Conservation (phyloP, 345 rosid species). For the Citrus reticulata region DNA sequence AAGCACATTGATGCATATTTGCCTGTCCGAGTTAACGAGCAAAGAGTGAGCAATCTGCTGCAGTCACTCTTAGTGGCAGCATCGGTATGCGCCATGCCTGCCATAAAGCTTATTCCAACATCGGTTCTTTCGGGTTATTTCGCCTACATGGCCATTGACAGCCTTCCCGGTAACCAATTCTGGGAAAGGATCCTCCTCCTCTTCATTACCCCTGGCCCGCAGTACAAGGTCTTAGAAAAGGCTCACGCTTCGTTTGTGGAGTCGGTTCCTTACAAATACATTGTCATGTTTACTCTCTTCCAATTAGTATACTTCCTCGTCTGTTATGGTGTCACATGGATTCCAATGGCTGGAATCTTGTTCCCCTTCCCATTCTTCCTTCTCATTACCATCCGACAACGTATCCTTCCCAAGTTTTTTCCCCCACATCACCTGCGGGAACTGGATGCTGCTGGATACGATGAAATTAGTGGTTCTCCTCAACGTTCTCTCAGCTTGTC, state of each 20-base stretch:
- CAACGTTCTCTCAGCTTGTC: conserved; percentile 34
- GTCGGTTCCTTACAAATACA: conserved; percentile 57
- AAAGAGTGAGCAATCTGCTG: conserved; percentile 69
- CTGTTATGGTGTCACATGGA: conserved; percentile 80
- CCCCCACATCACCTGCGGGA: conserved; percentile 39
- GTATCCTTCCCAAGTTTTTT: conserved; percentile 64
- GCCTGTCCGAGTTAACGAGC: conserved; percentile 85
- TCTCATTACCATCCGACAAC: conserved; percentile 65
- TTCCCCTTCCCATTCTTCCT: conserved; percentile 85
- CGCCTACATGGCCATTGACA: conserved; percentile 87
- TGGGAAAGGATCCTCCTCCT: conserved; percentile 77
- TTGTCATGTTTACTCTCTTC: conserved; percentile 52
- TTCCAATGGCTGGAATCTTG: conserved; percentile 78
- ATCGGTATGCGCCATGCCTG: conserved; percentile 60
- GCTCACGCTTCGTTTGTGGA: conserved; percentile 74
- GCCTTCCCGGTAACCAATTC: conserved; percentile 86
- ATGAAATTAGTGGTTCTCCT: conserved; percentile 55
- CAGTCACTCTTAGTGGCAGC: conserved; percentile 69
- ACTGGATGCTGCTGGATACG: conserved; percentile 80
- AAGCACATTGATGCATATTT: conserved; percentile 76
- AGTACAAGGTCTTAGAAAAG: conserved; percentile 68
- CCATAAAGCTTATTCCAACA: conserved; percentile 62
- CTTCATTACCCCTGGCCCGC: conserved; percentile 49
- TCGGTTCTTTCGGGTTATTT: conserved; percentile 78
- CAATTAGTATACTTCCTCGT: conserved; percentile 53